Evolutionary conservation across 1,139 yeast species (phyloP).

Genomic region (Debaryomyces subglobosus): DNA sequence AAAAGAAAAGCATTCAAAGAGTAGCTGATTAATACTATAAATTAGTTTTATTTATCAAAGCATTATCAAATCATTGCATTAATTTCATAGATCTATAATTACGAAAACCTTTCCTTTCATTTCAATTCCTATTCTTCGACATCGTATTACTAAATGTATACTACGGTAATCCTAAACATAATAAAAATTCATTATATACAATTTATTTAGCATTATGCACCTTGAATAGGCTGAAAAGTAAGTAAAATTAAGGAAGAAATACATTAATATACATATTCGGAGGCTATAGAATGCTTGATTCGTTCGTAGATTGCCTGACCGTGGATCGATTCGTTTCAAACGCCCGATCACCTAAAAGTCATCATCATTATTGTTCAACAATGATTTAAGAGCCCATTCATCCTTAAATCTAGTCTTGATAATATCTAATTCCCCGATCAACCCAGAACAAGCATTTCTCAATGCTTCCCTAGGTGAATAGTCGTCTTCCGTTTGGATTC

Average conservation of each 20-base stretch:
- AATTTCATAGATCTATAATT: conserved; percentile 6
- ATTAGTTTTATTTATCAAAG: conserved; percentile 2
- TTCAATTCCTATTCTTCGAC: conserved; percentile 3
- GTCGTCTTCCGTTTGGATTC: conserved; percentile 95
- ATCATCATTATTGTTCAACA: conserved; percentile 58
- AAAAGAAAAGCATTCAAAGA: conserved; percentile 45
- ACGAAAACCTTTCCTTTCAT: background rate
- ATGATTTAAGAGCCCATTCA: conserved; percentile 91
- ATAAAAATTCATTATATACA: conserved; percentile 1
- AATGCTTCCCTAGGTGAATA: conserved; percentile 90
- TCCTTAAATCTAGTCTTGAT: conserved; percentile 78
- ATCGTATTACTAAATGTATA: background rate
- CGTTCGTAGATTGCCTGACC: background rate
- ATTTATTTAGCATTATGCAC: background rate
- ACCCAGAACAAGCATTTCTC: conserved; percentile 81
- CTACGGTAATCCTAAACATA: conserved; percentile 1
- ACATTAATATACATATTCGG: conserved; percentile 3
- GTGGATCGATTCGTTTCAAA: background rate
- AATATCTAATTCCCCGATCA: conserved; percentile 76
- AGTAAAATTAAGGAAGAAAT: background rate
- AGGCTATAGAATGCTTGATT: background rate
- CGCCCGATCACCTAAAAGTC: conserved; percentile 4
- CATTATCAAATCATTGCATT: conserved; percentile 5
- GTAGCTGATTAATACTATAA: conserved; percentile 6
- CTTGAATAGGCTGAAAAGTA: background rate